A percentile compares a stretch with the other conserved stretches of the same genome.
These are phyloP conservation scores for Dactylellina leptospora DNA, from an alignment of 2,329 filamentous ascomycete species.

Conservation along the genomic window DNA sequence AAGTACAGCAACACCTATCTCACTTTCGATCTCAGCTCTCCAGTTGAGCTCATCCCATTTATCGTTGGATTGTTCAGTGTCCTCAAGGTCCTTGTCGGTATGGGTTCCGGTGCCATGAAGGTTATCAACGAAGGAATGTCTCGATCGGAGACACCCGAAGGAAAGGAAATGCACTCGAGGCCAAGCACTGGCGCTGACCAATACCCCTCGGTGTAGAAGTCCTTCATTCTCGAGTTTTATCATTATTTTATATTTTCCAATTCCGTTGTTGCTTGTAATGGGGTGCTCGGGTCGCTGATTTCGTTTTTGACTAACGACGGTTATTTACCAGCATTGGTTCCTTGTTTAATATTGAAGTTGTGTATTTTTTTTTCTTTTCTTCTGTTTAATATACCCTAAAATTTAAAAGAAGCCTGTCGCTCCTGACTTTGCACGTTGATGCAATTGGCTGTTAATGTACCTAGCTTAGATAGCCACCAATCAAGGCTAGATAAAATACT, in stretches of 20 bases:
- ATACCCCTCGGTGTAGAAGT: slow-evolving; percentile 16
- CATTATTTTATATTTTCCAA: neutral
- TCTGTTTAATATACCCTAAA: slow-evolving; percentile 7
- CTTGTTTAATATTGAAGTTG: slow-evolving; percentile 9
- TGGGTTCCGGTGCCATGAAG: slow-evolving; percentile 34
- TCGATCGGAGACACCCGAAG: slow-evolving; percentile 45
- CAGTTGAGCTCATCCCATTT: slow-evolving; percentile 51
- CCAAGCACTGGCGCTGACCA: slow-evolving; percentile 35
- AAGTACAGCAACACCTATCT: slow-evolving; percentile 50
- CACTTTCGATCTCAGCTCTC: slow-evolving; percentile 39
- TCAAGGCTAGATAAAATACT: no score
- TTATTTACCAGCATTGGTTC: neutral
- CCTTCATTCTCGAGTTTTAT: neutral
- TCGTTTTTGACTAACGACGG: neutral
- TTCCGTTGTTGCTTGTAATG: neutral
- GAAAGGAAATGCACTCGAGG: slow-evolving; percentile 47
- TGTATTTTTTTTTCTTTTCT: neutral
- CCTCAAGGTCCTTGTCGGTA: slow-evolving; percentile 39
- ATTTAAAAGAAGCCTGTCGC: neutral
- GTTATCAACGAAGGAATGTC: slow-evolving; percentile 45
- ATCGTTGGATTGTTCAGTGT: slow-evolving; percentile 45
- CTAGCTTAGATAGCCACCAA: no score
- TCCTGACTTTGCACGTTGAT: neutral
- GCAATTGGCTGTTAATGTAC: neutral
- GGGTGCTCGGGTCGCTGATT: slow-evolving; percentile 1